phyloP scores from a whole-genome alignment of 2,329 filamentous ascomycete species.

The Stagonosporopsis cucurbitacearum region DNA sequence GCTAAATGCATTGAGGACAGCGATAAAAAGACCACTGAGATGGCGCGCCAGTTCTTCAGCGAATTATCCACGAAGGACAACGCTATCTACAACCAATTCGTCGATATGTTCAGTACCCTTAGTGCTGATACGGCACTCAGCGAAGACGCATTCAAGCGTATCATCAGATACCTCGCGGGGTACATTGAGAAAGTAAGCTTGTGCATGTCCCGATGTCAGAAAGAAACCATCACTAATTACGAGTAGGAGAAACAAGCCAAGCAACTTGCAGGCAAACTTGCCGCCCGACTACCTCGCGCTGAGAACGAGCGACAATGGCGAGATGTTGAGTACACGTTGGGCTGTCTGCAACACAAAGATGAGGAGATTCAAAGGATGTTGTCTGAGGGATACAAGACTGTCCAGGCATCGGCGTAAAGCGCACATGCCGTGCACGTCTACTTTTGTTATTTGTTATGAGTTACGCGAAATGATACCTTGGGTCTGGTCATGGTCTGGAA shows the following conservation, averaged over 20 bases:
- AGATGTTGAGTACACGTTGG: constrained; percentile 91
- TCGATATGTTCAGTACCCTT: constrained; percentile 96
- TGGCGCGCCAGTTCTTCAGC: constrained; percentile 97
- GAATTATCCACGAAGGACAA: constrained; percentile 98
- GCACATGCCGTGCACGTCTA: neutral
- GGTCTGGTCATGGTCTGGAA: constrained; percentile 2
- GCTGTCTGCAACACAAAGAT: constrained; percentile 89
- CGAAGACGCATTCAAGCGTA: constrained; percentile 83
- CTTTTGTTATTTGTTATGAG: constrained; percentile 6
- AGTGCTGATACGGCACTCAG: constrained; percentile 81
- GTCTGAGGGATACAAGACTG: constrained; percentile 71
- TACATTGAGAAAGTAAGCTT: constrained; percentile 90
- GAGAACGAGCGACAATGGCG: constrained; percentile 97
- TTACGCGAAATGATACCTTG: constrained; percentile 20
- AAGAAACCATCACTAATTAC: constrained; percentile 18
- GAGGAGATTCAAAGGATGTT: constrained; percentile 84
- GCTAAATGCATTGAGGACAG: constrained; percentile 96
- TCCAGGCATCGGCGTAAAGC: constrained; percentile 51
- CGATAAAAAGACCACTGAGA: constrained; percentile 92
- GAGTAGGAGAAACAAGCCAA: constrained; percentile 94
- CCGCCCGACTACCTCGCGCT: constrained; percentile 81
- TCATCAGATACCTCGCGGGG: constrained; percentile 89
- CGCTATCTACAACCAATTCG: constrained; percentile 98
- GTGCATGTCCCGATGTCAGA: neutral
- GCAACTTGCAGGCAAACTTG: constrained; percentile 90